Percentiles rank a stretch among this genome's conserved stretches.
phyloP scores from a whole-genome alignment of 2,329 filamentous ascomycete species.

The Elsinoe arachidis region DNA sequence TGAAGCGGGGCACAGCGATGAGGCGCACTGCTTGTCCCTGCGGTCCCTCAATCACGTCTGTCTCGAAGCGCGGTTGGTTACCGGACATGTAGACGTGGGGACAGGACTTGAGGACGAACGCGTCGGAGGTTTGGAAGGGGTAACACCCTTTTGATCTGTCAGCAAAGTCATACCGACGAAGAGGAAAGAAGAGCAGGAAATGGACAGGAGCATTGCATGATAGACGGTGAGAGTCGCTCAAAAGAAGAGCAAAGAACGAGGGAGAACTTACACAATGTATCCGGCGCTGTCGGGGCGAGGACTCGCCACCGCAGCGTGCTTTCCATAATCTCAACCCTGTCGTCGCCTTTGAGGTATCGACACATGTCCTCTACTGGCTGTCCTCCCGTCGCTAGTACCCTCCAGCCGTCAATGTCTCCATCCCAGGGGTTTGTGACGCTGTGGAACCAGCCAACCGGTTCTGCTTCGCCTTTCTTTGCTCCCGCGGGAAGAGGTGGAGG shows the following conservation, averaged over 20 bases:
- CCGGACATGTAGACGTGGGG: slow-evolving; percentile 83
- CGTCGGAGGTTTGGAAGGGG: slow-evolving; percentile 88
- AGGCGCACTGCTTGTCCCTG: slow-evolving; percentile 63
- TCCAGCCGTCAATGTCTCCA: slow-evolving; percentile 82
- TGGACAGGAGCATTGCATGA: too few species aligned
- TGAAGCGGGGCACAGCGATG: slow-evolving; percentile 76
- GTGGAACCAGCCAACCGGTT: slow-evolving; percentile 66
- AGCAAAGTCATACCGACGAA: too few species aligned
- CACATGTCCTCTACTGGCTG: slow-evolving; percentile 92
- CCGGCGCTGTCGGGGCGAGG: slow-evolving; percentile 85
- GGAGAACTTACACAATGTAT: slow-evolving; percentile 70
- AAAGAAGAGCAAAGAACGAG: too few species aligned
- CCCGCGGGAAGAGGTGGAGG: slow-evolving; percentile 34
- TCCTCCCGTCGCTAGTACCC: slow-evolving; percentile 75
- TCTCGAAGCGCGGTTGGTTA: slow-evolving; percentile 51
- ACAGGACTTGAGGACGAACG: slow-evolving; percentile 74
- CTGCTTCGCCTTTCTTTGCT: slow-evolving; percentile 16
- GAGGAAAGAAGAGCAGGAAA: too few species aligned
- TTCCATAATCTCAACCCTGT: slow-evolving; percentile 84
- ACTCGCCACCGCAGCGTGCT: slow-evolving; percentile 88
- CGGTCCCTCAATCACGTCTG: slow-evolving; percentile 46
- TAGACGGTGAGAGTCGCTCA: too few species aligned
- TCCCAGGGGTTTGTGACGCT: slow-evolving; percentile 89
- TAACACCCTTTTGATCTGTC: slow-evolving; percentile 65
- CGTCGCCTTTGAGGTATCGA: slow-evolving; percentile 74